Evolutionary conservation across 2,329 filamentous ascomycete genomes (phyloP), one percentile per base, ranked within the genome.

Genomic region (Fonsecaea erecta): DNA sequence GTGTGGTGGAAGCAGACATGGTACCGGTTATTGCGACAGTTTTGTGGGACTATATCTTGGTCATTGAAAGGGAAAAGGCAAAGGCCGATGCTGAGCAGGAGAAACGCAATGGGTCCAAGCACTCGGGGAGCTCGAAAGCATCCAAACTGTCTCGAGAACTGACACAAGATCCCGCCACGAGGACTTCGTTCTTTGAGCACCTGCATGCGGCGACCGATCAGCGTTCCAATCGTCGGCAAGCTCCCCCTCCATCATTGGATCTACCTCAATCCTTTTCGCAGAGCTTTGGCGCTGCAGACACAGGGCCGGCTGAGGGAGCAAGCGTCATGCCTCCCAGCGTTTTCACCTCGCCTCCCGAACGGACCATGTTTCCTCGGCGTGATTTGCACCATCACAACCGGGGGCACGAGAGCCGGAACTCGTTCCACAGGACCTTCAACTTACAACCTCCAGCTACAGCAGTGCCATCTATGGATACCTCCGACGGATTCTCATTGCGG

Each of bases 11-110:
- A 80, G 95, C 95, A 68, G 95, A 99, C 78, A 97, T 99, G 91
- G 95, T 99, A 3, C 95, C 95, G 1, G 95, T 99, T 73, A 97
- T 99, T 73, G 95, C 95, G 62, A 98, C 95, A 54, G 97, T 99
- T 60, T 87, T 99, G 66, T 93, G 97, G 80, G 98, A 98, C 79
- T 99, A 99, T 80, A 94, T 97, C 81, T 93, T 96, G 75, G 92
- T 97, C 66, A 89, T 97, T 70, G 94, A 98, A 73, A 94, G 93
- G 78, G 92, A 91, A 76, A 90, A 92, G 68, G 92, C 95, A 76
- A 91, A 92, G 79, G 89, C 89, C 32, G 93, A 97, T 75, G 85
- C 87, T 61, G 95, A 96, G 74, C 84, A 87, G 72, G 82, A 84
- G 52, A 72, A 73, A 35, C 77, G 79, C 32, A 72, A 79, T 48